Evolutionary conservation across 2,329 filamentous ascomycete genomes (phyloP).

Genomic region (Trichoderma sp.): DNA sequence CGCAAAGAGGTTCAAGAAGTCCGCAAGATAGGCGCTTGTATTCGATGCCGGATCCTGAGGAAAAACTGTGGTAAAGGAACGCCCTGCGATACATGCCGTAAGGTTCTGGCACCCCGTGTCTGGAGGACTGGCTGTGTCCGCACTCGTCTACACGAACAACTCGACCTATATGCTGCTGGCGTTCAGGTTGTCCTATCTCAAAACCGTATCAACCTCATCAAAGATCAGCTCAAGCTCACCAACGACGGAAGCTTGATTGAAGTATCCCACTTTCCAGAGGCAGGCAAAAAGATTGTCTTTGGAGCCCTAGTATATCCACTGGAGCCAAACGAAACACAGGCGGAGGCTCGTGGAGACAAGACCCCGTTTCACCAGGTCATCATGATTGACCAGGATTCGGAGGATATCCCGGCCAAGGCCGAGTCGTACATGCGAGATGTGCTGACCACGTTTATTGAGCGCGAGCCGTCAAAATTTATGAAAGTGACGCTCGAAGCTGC

Average conservation of each 20-base stretch:
- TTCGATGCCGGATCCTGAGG: constrained; percentile 62
- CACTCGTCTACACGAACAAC: constrained; percentile 58
- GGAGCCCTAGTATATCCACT: constrained; percentile 33
- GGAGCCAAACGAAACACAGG: constrained; percentile 37
- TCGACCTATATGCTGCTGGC: constrained; percentile 62
- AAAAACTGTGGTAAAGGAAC: constrained; percentile 65
- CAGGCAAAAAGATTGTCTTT: constrained; percentile 43
- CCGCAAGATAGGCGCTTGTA: constrained; percentile 63
- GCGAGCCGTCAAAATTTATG: constrained; percentile 60
- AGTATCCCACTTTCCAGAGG: constrained; percentile 57
- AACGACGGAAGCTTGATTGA: constrained; percentile 52
- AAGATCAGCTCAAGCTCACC: constrained; percentile 47
- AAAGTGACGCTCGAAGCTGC: constrained; percentile 56
- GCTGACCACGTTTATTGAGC: constrained; percentile 55
- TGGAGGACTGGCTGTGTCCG: constrained; percentile 64
- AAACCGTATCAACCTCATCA: constrained; percentile 55
- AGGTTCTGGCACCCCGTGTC: constrained; percentile 61
- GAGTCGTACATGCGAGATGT: constrained; percentile 60
- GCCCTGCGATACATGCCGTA: constrained; percentile 62
- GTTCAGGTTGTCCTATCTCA: constrained; percentile 62
- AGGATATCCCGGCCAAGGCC: constrained; percentile 58
- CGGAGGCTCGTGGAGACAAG: constrained; percentile 34
- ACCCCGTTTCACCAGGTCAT: constrained; percentile 40
- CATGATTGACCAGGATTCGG: constrained; percentile 60
- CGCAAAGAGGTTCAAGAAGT: constrained; percentile 64